Base-by-base conservation (phyloP, 495 filamentous ascomycete species). In the Niebla homalea region DNA sequence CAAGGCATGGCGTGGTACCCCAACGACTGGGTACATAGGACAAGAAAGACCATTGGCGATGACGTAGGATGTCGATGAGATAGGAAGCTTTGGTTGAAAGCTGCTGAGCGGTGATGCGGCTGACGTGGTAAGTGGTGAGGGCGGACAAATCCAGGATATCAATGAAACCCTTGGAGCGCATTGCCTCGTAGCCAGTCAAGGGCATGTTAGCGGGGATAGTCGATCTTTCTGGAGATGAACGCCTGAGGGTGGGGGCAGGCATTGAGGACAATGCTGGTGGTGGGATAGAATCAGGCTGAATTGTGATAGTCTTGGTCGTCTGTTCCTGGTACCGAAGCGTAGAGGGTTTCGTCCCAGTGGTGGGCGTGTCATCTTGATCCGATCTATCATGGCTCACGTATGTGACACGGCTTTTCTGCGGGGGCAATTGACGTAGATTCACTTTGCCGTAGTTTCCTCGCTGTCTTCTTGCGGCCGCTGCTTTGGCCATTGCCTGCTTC, bases 401-500 rank as follows among this genome's bases (percentile, higher is more conserved):
- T 15, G 18, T 26, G 23, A 16, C 19, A 16, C n/a, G 6, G n/a
- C 1, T 29, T 6, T 45, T 21, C 29, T 32, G 29, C 19, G 23
- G n/a, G 1, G 64, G 63, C 42, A 56, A 62, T 47, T 65, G 62
- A 16, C 56, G 47, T 8, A 59, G 55, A 45, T 68, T 68, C 37
- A 59, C 40, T 43, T 63, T 56, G 12, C 60, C 58, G 43, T 60
- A 63, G 14, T 57, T 58, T 8, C 59, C 61, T 20, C 52, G 46
- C 36, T 56, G 44, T 41, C 47, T 52, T 39, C 64, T 43, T 11
- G 60, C 59, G 26, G 55, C 58, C 4, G 60, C 62, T 16, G 57
- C 62, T 43, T 63, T 64, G 43, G 51, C 53, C 66, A 69, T 69
- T 16, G 66, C 66, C 50, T 63, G 66, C 51, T 58, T 65, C 2